Evolutionary conservation across 805 yeast species (phyloP).

Genomic region (Candida coquimbonensis): DNA sequence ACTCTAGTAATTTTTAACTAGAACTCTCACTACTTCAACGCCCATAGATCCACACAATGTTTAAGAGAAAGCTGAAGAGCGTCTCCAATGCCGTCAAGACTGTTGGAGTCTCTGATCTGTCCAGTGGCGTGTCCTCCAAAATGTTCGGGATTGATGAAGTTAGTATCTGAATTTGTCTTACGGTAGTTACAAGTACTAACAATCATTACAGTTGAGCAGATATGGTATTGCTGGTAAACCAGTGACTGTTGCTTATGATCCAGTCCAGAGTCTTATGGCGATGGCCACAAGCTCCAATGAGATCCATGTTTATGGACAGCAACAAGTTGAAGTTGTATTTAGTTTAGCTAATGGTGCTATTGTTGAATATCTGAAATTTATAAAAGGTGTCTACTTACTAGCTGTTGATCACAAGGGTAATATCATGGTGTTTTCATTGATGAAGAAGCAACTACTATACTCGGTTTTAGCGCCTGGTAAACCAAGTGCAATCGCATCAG

Average conservation of each 20-base stretch:
- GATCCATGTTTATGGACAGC: constrained; percentile 77
- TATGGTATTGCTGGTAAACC: constrained; percentile 65
- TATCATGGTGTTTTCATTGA: constrained; percentile 64
- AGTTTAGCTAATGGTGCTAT: constrained; percentile 43
- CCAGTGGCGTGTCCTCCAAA: constrained; percentile 25
- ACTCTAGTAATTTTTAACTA: neutral
- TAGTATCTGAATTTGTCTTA: constrained; percentile 3
- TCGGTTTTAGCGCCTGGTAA: constrained; percentile 57
- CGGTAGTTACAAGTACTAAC: neutral
- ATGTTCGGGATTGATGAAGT: constrained; percentile 27
- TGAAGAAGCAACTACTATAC: constrained; percentile 52
- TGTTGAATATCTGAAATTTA: constrained; percentile 53
- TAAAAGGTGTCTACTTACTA: constrained; percentile 76
- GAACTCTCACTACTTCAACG: too few relatives aligned
- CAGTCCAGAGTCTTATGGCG: constrained; percentile 81
- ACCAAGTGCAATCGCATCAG: constrained; percentile 65
- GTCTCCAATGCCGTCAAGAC: constrained; percentile 28
- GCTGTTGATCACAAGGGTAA: constrained; percentile 57
- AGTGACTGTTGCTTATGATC: constrained; percentile 71
- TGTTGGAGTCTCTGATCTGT: constrained; percentile 22
- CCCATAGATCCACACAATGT: constrained; percentile 14
- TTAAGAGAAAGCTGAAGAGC: constrained; percentile 26
- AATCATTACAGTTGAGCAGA: constrained; percentile 15
- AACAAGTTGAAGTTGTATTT: constrained; percentile 66
- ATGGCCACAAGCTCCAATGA: constrained; percentile 65